Percentiles rank a stretch among this genome's conserved stretches.
Conservation (phyloP, 352 stramenopile genomes). For the Globisporangium paddicum region DNA sequence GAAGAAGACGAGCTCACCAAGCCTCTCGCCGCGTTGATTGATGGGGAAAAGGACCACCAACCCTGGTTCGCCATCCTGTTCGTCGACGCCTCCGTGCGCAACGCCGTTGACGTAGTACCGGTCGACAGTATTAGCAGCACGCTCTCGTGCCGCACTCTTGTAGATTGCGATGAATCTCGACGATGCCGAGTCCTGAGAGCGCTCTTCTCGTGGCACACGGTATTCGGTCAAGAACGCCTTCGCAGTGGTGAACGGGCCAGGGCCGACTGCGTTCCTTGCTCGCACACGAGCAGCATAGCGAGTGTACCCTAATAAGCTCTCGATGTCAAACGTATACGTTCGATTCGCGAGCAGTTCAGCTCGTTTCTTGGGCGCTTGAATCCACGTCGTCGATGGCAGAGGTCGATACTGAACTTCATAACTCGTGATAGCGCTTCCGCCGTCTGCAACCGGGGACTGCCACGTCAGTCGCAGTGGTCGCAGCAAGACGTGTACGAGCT, state of each 20-base stretch:
- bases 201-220: not conserved
- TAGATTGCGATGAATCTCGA: not conserved
- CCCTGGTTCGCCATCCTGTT: constrained; percentile 38
- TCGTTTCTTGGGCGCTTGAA: constrained; percentile 5
- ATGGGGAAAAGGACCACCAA: constrained; percentile 60
- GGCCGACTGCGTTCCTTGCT: constrained; percentile 23
- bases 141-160: constrained; percentile 21
- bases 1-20: constrained; percentile 39
- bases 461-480: constrained; percentile 24
- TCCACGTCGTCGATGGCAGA: constrained; percentile 41
- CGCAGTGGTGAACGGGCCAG: constrained; percentile 22
- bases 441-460: constrained; percentile 23
- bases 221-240: constrained; percentile 40
- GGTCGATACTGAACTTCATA: constrained; percentile 50
- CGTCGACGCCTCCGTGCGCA: constrained; percentile 32
- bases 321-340: constrained; percentile 8
- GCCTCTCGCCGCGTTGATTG: constrained; percentile 31
- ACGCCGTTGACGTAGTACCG: constrained; percentile 61
- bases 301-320: constrained; percentile 25
- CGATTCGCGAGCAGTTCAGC: not conserved
- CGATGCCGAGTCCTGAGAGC: not conserved
- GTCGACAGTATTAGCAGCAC: constrained; percentile 41
- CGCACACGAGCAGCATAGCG: constrained; percentile 36
- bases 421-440: constrained; percentile 15
- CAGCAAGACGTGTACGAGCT: not conserved